Percentiles rank a stretch among this genome's conserved stretches.
phyloP scores from a whole-genome alignment of 371 early-diverging fungal species.

The Thermomucor indicae-seudaticae region DNA sequence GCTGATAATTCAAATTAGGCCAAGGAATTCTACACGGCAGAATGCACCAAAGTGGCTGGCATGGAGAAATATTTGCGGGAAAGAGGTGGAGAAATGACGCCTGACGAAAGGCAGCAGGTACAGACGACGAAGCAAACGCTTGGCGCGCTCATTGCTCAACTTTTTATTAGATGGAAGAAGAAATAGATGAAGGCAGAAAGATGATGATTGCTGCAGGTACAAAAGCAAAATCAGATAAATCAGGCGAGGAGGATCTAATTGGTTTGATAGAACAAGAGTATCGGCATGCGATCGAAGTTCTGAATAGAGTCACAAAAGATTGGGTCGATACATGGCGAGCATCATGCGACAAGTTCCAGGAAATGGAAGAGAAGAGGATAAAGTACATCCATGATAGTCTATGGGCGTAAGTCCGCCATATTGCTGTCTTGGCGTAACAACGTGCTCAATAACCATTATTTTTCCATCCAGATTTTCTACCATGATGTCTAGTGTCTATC shows the following conservation, averaged over 20 bases:
- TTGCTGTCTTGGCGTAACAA: neutral
- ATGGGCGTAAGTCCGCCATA: slow-evolving; percentile 32
- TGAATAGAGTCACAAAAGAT: slow-evolving; percentile 21
- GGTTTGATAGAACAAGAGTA: slow-evolving; percentile 34
- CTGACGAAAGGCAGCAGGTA: slow-evolving; percentile 12
- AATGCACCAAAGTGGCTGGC: slow-evolving; percentile 19
- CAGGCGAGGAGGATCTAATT: neutral
- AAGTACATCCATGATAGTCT: slow-evolving; percentile 31
- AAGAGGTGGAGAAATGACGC: slow-evolving; percentile 7
- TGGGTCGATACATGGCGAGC: slow-evolving; percentile 32
- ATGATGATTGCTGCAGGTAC: slow-evolving; percentile 14
- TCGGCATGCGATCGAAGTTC: slow-evolving; percentile 26
- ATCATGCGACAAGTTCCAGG: slow-evolving; percentile 33
- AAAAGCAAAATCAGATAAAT: no score
- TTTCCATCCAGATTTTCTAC: slow-evolving; percentile 32
- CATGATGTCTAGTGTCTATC: slow-evolving; percentile 41
- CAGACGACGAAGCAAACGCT: neutral
- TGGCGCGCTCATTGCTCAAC: neutral
- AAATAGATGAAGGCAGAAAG: slow-evolving; percentile 15
- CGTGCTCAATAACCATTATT: neutral
- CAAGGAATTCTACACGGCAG: slow-evolving; percentile 15
- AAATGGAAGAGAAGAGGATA: slow-evolving; percentile 39
- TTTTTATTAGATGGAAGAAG: slow-evolving; percentile 4
- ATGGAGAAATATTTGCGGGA: slow-evolving; percentile 19
- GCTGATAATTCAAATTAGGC: no score